These are phyloP conservation scores for Plectosphaerella sp. DNA, from an alignment of 2,329 filamentous ascomycete genomes.

Conservation along the genomic window DNA sequence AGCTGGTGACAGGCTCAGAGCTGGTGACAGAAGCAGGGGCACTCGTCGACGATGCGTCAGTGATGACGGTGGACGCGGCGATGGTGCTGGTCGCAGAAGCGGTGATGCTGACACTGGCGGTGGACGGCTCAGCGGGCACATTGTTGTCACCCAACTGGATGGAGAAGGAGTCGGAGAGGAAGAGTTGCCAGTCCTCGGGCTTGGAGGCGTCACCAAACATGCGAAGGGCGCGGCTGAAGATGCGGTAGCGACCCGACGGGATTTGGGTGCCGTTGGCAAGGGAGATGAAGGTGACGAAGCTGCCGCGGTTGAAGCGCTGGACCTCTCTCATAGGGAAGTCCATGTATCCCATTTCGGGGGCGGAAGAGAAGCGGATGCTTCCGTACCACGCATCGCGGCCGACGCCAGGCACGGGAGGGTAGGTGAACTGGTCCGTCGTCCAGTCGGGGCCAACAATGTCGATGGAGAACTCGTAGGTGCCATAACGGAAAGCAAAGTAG, in stretches of 20 bases:
- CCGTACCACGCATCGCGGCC: conserved; percentile 9
- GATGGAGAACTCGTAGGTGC: conserved; percentile 14
- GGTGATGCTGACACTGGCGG: conserved; percentile 1
- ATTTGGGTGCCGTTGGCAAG: conserved; percentile 10
- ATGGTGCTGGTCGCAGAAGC: neutral
- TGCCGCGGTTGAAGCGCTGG: conserved; percentile 8
- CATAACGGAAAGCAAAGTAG: conserved; percentile 14
- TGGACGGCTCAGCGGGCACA: neutral
- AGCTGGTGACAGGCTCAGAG: neutral
- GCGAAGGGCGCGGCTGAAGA: conserved; percentile 7
- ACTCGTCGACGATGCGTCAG: neutral
- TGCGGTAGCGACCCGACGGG: conserved; percentile 7
- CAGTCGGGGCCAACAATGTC: conserved; percentile 14
- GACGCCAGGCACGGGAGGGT: conserved; percentile 7
- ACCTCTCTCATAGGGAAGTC: conserved; percentile 7
- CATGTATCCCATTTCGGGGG: neutral
- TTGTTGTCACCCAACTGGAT: conserved; percentile 11
- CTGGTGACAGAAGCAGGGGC: neutral
- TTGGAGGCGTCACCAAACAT: conserved; percentile 10
- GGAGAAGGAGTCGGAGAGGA: conserved; percentile 11
- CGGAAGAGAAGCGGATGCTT: conserved; percentile 4
- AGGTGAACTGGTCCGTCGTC: conserved; percentile 9
- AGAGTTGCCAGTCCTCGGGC: conserved; percentile 8
- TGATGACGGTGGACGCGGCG: neutral
- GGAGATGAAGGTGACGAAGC: conserved; percentile 7